phyloP scores from a whole-genome alignment of 176 grass and related monocot genomes.

The Bonia amplexicaulis region DNA sequence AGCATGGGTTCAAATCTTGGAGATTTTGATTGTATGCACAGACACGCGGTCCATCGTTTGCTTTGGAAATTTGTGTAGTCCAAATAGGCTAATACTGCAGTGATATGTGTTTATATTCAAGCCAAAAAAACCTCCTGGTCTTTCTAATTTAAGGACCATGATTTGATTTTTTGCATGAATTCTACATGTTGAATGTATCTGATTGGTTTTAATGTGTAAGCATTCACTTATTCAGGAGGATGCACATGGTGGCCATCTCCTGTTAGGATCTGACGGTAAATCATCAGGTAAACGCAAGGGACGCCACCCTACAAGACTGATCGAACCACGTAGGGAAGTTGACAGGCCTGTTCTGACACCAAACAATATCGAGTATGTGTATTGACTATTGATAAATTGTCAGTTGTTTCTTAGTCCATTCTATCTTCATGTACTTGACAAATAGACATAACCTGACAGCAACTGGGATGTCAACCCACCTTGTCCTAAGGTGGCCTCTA shows the following conservation, averaged over 20 bases:
- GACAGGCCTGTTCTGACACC: constrained; percentile 37
- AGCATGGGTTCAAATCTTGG: neutral
- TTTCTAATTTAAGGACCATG: neutral
- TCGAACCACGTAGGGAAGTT: constrained; percentile 27
- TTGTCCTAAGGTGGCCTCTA: constrained; percentile 38
- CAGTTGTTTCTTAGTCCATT: neutral
- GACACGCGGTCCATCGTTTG: neutral
- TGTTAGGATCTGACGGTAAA: constrained; percentile 10
- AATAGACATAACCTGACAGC: neutral
- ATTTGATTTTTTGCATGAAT: constrained; percentile 7
- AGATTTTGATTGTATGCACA: neutral
- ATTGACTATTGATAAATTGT: neutral
- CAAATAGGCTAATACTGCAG: neutral
- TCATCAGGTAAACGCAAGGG: constrained; percentile 20
- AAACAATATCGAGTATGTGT: constrained; percentile 30
- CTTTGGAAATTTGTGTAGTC: neutral
- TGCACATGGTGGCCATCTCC: neutral
- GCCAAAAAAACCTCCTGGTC: neutral
- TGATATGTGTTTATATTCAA: neutral
- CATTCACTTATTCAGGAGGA: constrained; percentile 19
- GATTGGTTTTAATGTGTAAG: neutral
- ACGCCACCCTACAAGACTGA: constrained; percentile 17
- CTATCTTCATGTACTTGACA: constrained; percentile 13
- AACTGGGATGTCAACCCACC: constrained; percentile 36
- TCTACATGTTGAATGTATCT: neutral